These are phyloP conservation scores for Oehlia diaphana DNA, from an alignment of 192 early-diverging fungal species.

Conservation along the genomic window DNA sequence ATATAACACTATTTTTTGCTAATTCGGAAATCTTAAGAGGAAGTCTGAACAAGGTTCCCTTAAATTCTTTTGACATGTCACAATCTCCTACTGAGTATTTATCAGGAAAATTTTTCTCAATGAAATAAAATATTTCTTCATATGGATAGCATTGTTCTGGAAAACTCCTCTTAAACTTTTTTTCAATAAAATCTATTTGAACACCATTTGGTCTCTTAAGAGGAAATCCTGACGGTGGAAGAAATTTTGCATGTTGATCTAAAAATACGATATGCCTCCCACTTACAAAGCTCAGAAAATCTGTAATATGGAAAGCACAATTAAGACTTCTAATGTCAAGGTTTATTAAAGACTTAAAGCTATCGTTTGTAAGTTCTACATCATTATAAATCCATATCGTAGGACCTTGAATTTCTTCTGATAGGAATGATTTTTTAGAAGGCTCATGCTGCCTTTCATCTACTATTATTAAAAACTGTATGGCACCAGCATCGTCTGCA, in stretches of 20 bases:
- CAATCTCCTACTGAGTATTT: slow-evolving; percentile 2
- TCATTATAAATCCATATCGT: slow-evolving; percentile 33
- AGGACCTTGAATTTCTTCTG: slow-evolving; percentile 25
- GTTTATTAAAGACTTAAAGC: slow-evolving; percentile 25
- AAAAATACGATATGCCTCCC: slow-evolving; percentile 27
- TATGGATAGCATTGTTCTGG: not conserved
- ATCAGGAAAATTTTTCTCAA: slow-evolving; percentile 1
- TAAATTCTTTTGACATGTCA: too few species aligned
- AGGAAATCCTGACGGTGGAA: slow-evolving; percentile 5
- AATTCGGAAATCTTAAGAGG: not conserved
- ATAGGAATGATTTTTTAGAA: not conserved
- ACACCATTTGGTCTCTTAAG: not conserved
- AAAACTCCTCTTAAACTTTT: slow-evolving; percentile 3
- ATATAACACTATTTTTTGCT: too few species aligned
- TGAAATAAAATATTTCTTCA: too few species aligned
- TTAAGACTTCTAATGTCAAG: slow-evolving; percentile 27
- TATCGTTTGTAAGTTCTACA: slow-evolving; percentile 22
- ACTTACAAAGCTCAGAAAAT: slow-evolving; percentile 31
- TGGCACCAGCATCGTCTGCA: slow-evolving; percentile 29
- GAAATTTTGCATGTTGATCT: slow-evolving; percentile 21
- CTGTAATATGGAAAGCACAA: slow-evolving; percentile 21
- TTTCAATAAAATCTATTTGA: not conserved
- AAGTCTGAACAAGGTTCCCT: not conserved
- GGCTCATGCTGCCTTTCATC: not conserved
- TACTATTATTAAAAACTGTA: not conserved